Evolutionary conservation across 306 rosid species (phyloP), one percentile per base, ranked within the genome.

Genomic region (Spatholobus suberectus): DNA sequence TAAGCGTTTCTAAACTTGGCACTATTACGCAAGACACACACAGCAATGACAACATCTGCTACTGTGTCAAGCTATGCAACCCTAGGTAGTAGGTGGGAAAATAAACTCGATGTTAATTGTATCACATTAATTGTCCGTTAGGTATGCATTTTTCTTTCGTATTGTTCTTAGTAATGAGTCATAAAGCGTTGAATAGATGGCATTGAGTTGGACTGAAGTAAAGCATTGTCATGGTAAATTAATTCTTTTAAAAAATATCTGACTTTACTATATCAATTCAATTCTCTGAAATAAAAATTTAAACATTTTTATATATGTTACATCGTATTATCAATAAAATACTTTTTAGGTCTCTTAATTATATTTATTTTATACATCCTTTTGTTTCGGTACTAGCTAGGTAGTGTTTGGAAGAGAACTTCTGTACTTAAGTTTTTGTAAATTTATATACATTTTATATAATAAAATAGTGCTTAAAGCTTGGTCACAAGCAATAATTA

Each of bases 21-120:
- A 58, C 5, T 49, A 14, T 26, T 59, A 59, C 63, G 62, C 58
- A 47, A 72, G 65, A 11, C 26, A 49, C 32, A 32, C 41, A n/a
- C 15, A 49, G 23, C 4, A 47, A 72, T 72, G 77, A 74, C 37
- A 51, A 11, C 65, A 74, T 74, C 6, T 52, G 52, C 7, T 18
- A 38, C 23, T 20, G 44, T 10, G 43, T 52, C 3, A 75, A 21
- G 38, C 23, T 27, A 75, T 12, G 14, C 9, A 63, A 20, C 34
- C 15, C 58, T 76, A 4, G 1, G 43, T 37, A 68, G 82, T 67
- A 14, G 82, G 55, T 66, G 75, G 32, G 21, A 78, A 66, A 66
- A 67, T 77, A 46, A 77, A 77, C 26, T 23, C 37, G 8, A 34
- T 34, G 18, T 49, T 26, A 35, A 34, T 67, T 51, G 59, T 49